Percentiles rank a stretch among this genome's conserved stretches.
Evolutionary conservation across 1,284 basidiomycete species (phyloP).

Genomic region (Ganoderma sp.): DNA sequence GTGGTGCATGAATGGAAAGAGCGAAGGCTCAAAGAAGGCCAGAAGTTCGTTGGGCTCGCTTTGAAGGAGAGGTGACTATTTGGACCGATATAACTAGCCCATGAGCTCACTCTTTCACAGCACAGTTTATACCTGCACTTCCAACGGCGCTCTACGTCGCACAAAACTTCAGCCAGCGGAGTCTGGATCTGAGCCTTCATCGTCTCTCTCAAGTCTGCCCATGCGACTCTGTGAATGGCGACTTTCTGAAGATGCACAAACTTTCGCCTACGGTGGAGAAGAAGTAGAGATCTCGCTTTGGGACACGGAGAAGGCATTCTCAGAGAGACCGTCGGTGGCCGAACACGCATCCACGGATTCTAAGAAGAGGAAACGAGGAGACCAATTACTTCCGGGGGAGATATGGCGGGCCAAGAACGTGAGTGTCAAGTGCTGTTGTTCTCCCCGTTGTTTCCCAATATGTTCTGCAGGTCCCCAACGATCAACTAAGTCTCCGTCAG

Average conservation of each 20-base stretch:
- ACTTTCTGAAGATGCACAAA: slow-evolving; percentile 55
- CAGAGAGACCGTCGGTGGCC: slow-evolving; percentile 22
- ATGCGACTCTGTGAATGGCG: slow-evolving; percentile 70
- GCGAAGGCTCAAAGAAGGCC: slow-evolving; percentile 55
- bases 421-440: slow-evolving; percentile 24
- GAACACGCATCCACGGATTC: slow-evolving; percentile 29
- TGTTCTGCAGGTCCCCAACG: slow-evolving; percentile 68
- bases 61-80: slow-evolving; percentile 48
- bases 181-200: slow-evolving; percentile 24
- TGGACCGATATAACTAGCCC: not conserved
- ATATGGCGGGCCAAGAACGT: slow-evolving; percentile 84
- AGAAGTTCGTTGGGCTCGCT: slow-evolving; percentile 67
- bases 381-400: slow-evolving; percentile 70
- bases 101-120: slow-evolving; percentile 40
- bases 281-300: slow-evolving; percentile 89
- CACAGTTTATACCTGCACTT: slow-evolving; percentile 68
- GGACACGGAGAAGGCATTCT: slow-evolving; percentile 76
- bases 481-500: slow-evolving; percentile 78
- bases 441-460: not conserved
- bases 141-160: slow-evolving; percentile 70
- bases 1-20: slow-evolving; percentile 65
- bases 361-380: slow-evolving; percentile 75
- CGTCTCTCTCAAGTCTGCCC: slow-evolving; percentile 53
- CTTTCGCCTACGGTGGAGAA: slow-evolving; percentile 85
- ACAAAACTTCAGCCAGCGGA: slow-evolving; percentile 45